Percentiles rank a stretch among this genome's conserved stretches.
Conservation (phyloP, 2,329 filamentous ascomycete genomes). For the Trichoderma simmonsii region DNA sequence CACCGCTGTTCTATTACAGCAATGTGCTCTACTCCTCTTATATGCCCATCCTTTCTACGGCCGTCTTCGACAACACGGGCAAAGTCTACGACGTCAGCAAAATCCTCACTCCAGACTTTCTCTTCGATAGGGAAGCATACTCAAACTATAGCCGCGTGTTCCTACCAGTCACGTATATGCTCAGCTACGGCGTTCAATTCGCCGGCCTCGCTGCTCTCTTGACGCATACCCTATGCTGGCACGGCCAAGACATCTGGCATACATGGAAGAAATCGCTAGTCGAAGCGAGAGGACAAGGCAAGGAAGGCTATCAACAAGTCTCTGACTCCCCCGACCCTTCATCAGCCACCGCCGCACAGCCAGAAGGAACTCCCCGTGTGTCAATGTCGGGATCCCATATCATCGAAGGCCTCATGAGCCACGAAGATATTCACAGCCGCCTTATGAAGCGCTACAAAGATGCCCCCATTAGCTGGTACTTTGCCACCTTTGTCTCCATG, state of each 20-base stretch:
- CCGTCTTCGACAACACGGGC: constrained; percentile 83
- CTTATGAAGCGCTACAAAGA: constrained; percentile 81
- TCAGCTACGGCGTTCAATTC: constrained; percentile 85
- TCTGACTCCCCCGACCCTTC: constrained; percentile 23
- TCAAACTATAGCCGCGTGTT: constrained; percentile 80
- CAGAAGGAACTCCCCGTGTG: constrained; percentile 15
- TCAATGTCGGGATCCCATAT: constrained; percentile 40
- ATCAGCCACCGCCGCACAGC: constrained; percentile 5
- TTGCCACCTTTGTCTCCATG: constrained; percentile 72
- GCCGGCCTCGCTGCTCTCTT: constrained; percentile 75
- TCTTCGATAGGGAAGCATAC: constrained; percentile 76
- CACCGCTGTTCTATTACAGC: constrained; percentile 75
- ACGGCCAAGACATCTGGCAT: constrained; percentile 75
- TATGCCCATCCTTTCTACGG: constrained; percentile 80
- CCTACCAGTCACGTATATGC: constrained; percentile 79
- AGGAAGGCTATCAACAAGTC: constrained; percentile 53
- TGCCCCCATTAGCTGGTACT: constrained; percentile 78
- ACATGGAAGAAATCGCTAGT: constrained; percentile 70
- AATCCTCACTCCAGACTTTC: constrained; percentile 72
- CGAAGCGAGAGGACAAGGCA: constrained; percentile 54
- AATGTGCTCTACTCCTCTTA: constrained; percentile 80
- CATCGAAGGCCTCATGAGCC: constrained; percentile 57
- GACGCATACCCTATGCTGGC: constrained; percentile 80
- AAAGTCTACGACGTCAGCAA: constrained; percentile 76
- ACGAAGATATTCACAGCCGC: constrained; percentile 79